Evolutionary conservation across 108 stramenopile species (phyloP).

Genomic region (Parietichytrium sp.): DNA sequence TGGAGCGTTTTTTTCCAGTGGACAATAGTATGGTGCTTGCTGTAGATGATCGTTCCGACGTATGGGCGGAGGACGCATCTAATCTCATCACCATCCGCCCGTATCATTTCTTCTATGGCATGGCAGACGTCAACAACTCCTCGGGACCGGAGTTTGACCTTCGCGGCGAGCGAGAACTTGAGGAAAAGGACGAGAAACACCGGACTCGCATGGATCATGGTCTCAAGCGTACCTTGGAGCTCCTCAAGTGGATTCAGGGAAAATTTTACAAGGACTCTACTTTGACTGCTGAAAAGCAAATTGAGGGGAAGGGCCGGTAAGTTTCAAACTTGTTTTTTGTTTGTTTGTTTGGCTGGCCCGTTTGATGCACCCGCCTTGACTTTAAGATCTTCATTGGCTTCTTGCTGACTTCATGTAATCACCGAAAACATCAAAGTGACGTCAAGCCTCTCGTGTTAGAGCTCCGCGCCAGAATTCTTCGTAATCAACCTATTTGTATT

Average conservation of each 20-base stretch:
- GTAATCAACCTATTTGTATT: not conserved
- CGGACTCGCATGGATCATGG: not conserved
- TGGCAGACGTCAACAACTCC: constrained; percentile 29
- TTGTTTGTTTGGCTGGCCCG: no score
- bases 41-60: constrained; percentile 25
- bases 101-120: constrained; percentile 11
- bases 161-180: not conserved
- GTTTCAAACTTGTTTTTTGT: no score
- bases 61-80: not conserved
- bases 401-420: no score
- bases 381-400: no score
- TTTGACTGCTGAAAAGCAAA: not conserved
- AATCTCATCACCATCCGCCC: constrained; percentile 14
- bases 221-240: constrained; percentile 7
- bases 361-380: no score
- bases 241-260: not conserved
- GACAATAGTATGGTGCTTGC: constrained; percentile 24
- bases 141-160: constrained; percentile 31
- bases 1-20: constrained; percentile 9
- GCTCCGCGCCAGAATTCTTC: not conserved
- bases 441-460: constrained; percentile 9
- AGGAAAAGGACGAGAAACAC: not conserved
- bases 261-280: not conserved
- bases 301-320: not conserved
- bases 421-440: no score